Base-by-base conservation (phyloP, 768 basidiomycete genomes). In the Termitomyces sp. region DNA sequence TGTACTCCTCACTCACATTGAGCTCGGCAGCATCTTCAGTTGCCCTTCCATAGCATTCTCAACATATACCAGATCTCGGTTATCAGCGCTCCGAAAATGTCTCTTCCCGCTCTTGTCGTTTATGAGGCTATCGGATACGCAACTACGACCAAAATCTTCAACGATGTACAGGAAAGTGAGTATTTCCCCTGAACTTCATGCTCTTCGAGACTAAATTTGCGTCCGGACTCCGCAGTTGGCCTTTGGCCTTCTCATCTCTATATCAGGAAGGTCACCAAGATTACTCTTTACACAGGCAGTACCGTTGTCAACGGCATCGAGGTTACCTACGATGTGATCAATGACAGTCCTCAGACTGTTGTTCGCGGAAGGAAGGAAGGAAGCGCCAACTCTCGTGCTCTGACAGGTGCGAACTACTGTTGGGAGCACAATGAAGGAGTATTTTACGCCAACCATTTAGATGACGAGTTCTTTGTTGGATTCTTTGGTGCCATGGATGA, bases 381-480 rank as follows among this genome's bases (percentile, higher is more conserved):
- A 49, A 49, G 2, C 22, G 7, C 34, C 14, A 7, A 49, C 14
- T 17, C 38, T 28, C 19, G 14, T 21, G 1, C 2, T 19, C 38
- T 51, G n/a, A 41, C n/a, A 28, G 38, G 49, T 51, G 38, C 5
- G 38, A 47, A 22, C 32, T 22, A 4, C 21, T 24, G 15, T 22
- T 3, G 22, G 7, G 11, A 22, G 30, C 11, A 12, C n/a, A 8
- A 9, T 35, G 21, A 17, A 35, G 17, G 21, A 22, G 21, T 8
- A 15, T 21, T 21, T 47, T 14, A 14, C 14, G 1, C 28, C 14
- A 15, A 34, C 37, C 26, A 0, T 40, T 19, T 10, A 46, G 57
- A 15, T 5, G 19, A 55, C 10, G 19, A 41, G 30, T 45, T 32
- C 32, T 54, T 54, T 30, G 57, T 58, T 35, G 57, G 57, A 17